Evolutionary conservation across 441 rosid species (phyloP), one percentile per base, ranked within the genome.

Genomic region (Jatropha podagrica): DNA sequence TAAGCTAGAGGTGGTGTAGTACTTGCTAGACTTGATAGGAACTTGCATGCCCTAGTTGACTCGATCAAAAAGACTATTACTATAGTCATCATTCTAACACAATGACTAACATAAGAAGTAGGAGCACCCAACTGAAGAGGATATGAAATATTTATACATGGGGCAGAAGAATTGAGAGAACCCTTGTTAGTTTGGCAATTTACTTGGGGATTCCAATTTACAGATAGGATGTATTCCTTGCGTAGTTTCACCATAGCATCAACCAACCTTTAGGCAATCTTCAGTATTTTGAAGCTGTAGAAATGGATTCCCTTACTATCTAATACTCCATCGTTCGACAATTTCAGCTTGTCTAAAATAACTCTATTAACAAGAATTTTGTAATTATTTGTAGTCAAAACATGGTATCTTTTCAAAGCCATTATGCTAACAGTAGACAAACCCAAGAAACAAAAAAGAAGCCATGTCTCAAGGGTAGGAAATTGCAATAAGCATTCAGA

Each of bases 51-150:
- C 85, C 94, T 98, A 23, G 98, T 94, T 56, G 99, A 94, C 99
- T 94, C 99, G 51, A 93, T 84, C 80, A 94, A 71, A 20, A 98
- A 96, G 79, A 94, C 99, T 6, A 96, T 68, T 73, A 90, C 98
- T 58, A 98, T 91, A 38, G 98, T 98, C 97, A 96, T 91, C 99
- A 94, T 96, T 73, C 95, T 98, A n/a, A 94, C 92, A 77, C 97
- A 89, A 87, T 94, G 99, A 60, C 98, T 96, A 72, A 94, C 99
- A 88, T 94, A 91, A 78, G 94, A 96, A 65, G 93, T 94, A 68
- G 98, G 99, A 59, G 99, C 99, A 74, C 98, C 98, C 99, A 98
- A 96, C 52, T 96, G 96, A 58, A 94, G 98, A 85, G 99, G 99
- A 82, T 92, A 96, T 54, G 98, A 98, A 54, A 94, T 88, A 84